phyloP scores from a whole-genome alignment of 1,284 basidiomycete genomes.

The Rhodotorula sp. region DNA sequence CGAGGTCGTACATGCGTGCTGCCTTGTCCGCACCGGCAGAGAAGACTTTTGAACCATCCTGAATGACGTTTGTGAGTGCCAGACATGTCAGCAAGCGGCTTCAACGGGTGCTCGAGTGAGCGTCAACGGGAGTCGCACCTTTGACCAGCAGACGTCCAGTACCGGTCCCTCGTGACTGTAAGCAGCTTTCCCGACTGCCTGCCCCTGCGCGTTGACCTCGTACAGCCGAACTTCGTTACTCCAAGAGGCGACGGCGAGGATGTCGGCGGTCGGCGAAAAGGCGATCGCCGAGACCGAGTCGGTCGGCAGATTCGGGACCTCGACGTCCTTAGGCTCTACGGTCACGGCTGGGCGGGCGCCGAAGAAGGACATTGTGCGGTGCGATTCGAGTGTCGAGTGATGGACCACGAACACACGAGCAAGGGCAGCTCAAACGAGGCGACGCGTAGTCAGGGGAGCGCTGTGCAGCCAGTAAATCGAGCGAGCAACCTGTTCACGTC shows the following conservation, averaged over 20 bases:
- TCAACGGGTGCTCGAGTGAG: background rate
- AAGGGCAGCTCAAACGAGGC: background rate
- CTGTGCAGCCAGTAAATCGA: too few species aligned
- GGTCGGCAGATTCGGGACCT: constrained; percentile 57
- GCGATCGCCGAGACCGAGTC: constrained; percentile 49
- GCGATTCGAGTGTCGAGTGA: background rate
- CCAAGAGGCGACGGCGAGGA: constrained; percentile 51
- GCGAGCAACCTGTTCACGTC: too few species aligned
- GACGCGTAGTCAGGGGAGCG: background rate
- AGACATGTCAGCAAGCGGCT: background rate
- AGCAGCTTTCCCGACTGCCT: constrained; percentile 72
- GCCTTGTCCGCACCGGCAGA: constrained; percentile 72
- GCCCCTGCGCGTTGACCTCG: constrained; percentile 55
- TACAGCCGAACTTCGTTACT: constrained; percentile 52
- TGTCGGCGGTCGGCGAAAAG: constrained; percentile 50
- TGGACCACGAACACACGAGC: background rate
- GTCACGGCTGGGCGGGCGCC: constrained; percentile 29
- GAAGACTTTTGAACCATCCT: constrained; percentile 55
- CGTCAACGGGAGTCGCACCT: constrained; percentile 7
- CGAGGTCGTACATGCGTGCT: constrained; percentile 51
- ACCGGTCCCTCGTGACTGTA: constrained; percentile 63
- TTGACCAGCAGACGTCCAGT: constrained; percentile 29
- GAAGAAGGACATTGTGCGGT: constrained; percentile 32
- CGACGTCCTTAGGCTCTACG: constrained; percentile 61
- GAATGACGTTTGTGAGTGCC: background rate